phyloP scores from a whole-genome alignment of 2,329 filamentous ascomycete genomes.

The Penicillium sclerotigenum region DNA sequence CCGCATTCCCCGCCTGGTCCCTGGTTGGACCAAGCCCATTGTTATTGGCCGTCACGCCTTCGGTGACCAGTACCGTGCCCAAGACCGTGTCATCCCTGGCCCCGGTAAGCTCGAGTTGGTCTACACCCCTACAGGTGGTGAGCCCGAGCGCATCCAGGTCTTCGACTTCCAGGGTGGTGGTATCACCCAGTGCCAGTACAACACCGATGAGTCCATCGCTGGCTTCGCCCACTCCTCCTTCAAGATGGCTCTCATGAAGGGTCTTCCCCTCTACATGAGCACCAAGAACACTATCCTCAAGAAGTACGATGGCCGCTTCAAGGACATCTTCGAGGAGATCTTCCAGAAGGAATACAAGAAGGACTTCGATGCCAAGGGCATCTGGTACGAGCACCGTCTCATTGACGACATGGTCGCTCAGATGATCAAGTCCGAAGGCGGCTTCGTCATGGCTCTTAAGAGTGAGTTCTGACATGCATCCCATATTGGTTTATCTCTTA shows the following conservation, averaged over 20 bases:
- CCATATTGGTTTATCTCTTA: background rate
- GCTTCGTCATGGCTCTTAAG: constrained; percentile 97
- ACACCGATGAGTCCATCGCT: constrained; percentile 90
- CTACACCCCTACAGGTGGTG: constrained; percentile 75
- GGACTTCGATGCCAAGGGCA: constrained; percentile 83
- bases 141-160: constrained; percentile 83
- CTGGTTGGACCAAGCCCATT: constrained; percentile 98
- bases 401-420: constrained; percentile 99
- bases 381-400: constrained; percentile 99
- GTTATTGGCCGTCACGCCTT: constrained; percentile 98
- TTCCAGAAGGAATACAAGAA: constrained; percentile 84
- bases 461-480: constrained; percentile 58
- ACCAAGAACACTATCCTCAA: constrained; percentile 99
- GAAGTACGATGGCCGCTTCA: constrained; percentile 97
- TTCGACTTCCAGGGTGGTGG: constrained; percentile 84
- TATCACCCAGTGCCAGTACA: constrained; percentile 94
- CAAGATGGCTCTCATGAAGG: constrained; percentile 87
- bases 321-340: constrained; percentile 98
- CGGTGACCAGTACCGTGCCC: constrained; percentile 97
- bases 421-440: constrained; percentile 98
- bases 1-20: constrained; percentile 85
- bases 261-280: constrained; percentile 96
- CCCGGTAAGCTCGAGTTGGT: constrained; percentile 91
- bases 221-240: constrained; percentile 96
- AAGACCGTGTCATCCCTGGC: constrained; percentile 79